Evolutionary conservation across 2,329 filamentous ascomycete genomes (phyloP), one percentile per base, ranked within the genome.

Genomic region (Chaetomiaceae sp.): DNA sequence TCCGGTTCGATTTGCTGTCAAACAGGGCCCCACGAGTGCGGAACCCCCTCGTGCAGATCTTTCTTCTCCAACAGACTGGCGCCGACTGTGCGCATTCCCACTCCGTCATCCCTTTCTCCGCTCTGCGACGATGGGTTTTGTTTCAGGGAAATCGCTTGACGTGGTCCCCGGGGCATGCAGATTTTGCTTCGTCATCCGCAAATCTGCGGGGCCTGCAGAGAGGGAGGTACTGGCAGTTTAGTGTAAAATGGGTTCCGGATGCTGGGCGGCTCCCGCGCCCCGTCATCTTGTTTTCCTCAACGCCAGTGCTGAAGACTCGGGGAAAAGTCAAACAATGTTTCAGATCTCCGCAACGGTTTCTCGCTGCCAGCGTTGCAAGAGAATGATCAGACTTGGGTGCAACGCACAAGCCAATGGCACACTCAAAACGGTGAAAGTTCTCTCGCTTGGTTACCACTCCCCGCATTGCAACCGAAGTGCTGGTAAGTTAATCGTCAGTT

Each of bases 1-100:
- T 49, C 46, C 46, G 39, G 39, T 14, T 49, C 39, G 46, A 49
- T 48, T 37, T 37, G 13, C 38, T 42, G 37, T 35, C 27, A 35
- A 35, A 20, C 10, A n/a, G 19, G 25, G 38, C 19, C 27, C 37
- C 45, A 42, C 38, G 37, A 35, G 12, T 25, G 46, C 43, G 46
- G 46, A 48, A 48, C 43, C 25, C n/a, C 45, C 38, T 42, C 45
- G 39, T 17, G 47, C 47, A n/a, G 47, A 49, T 49, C 40, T 21
- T 30, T 38, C 31, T 38, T 38, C 47, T 38, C 39, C 16, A 17
- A 19, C 23, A 43, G 23, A 43, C 42, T 23, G 33, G 40, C 33
- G 40, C 47, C 20, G 33, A n/a, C 13, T 20, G 9, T 44, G 14
- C 23, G 21, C 25, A 12, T 12, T 40, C 19, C 40, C 23, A 50